Evolutionary conservation across 306 rosid genomes (phyloP), one percentile per base, ranked within the genome.

Genomic region (Lablab purpureus): DNA sequence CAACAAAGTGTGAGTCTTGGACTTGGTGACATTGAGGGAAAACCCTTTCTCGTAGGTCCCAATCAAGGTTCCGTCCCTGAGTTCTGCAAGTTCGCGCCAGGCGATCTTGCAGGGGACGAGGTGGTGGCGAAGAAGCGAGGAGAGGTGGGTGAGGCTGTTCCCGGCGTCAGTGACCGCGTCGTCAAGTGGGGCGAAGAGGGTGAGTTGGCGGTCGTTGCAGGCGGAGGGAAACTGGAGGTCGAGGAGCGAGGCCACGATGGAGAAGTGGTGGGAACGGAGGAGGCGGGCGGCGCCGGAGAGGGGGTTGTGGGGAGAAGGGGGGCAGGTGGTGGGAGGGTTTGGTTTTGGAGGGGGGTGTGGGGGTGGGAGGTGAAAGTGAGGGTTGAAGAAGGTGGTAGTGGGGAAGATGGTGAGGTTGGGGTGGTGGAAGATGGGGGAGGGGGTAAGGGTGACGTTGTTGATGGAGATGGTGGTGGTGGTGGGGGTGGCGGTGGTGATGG

Each of bases 361-460:
- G 65, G 81, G 68, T 50, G 45, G 40, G 63, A 52, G 10, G 59
- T 13, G 82, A 67, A 89, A 89, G 11, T 67, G 49, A 0, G 87
- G 90, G 74, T 89, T 71, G 47, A 91, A 85, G 85, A 89, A 83
- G 30, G 22, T 65, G 0, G 80, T 67, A 15, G 75, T 83, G 22
- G 76, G 77, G 55, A 83, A 89, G 70, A 91, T 79, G 11, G 84
- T 41, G 45, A 91, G 77, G 18, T 79, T 70, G n/a, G 80, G 88
- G 47, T 89, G 87, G n/a, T 59, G 77, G 71, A 73, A 88, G 13
- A 91, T 27, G 17, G 88, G 93, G 3, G 69, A 46, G 10, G 56
- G 58, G 7, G 77, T 49, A 34, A 89, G 68, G 37, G 90, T 77
- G 10, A 89, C 83, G 51, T 89, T 87, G 88, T 88, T 91, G 81